These are phyloP conservation scores for Mortierella sp. DNA, from an alignment of 371 early-diverging fungal genomes.

Conservation along the genomic window DNA sequence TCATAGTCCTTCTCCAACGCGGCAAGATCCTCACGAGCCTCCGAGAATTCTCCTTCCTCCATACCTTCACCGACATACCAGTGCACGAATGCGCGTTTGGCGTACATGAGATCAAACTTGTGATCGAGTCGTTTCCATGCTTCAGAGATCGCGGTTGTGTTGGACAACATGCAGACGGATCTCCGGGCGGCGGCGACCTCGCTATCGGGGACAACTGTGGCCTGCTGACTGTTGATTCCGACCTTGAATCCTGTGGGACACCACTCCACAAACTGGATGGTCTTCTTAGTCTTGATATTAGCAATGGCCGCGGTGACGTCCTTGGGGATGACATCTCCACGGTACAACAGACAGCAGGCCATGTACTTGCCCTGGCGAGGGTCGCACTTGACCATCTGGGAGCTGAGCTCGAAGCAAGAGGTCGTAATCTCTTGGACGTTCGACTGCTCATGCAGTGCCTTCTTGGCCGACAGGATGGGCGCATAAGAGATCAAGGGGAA, in stretches of 20 bases:
- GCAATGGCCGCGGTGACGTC: conserved; percentile 91
- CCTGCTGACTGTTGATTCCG: conserved; percentile 89
- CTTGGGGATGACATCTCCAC: conserved; percentile 86
- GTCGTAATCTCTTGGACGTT: conserved; percentile 89
- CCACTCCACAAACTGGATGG: conserved; percentile 97
- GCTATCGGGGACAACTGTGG: conserved; percentile 87
- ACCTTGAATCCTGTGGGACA: conserved; percentile 98
- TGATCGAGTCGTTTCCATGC: conserved; percentile 95
- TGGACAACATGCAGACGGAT: conserved; percentile 93
- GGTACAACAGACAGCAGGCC: conserved; percentile 93
- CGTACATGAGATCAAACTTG: conserved; percentile 97
- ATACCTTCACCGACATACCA: conserved; percentile 99
- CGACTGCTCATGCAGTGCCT: conserved; percentile 90
- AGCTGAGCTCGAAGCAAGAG: conserved; percentile 92
- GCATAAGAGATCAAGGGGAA: conserved; percentile 95
- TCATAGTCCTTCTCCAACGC: conserved; percentile 99
- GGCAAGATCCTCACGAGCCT: conserved; percentile 99
- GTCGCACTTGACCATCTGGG: conserved; percentile 96
- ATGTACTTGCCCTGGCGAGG: conserved; percentile 94
- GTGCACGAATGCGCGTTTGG: conserved; percentile 97
- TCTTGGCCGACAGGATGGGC: conserved; percentile 86
- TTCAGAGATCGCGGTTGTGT: conserved; percentile 95
- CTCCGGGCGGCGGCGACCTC: conserved; percentile 90
- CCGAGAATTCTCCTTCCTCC: conserved; percentile 98
- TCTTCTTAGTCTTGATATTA: conserved; percentile 87